Evolutionary conservation across 306 rosid genomes (phyloP), one percentile per base, ranked within the genome.

Genomic region (Quercus engelmannii): DNA sequence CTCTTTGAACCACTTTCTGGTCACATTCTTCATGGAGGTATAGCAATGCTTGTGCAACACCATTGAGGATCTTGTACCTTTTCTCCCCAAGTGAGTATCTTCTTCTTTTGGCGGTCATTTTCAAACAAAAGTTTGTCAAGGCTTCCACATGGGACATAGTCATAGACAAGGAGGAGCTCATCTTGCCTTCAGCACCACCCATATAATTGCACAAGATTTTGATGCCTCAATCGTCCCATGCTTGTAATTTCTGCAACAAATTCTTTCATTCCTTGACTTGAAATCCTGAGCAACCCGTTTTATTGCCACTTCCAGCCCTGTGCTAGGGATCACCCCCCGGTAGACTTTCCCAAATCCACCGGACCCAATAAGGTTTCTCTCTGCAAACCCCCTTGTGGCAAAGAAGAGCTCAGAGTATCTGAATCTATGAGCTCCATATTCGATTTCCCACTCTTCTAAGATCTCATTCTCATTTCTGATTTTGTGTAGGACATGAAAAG

Each of bases 11-110:
- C 62, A 83, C 86, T 65, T 58, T 73, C 31, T 75, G 73, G 21
- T 73, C 72, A 31, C 90, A 81, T 78, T 83, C 86, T 86, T 83
- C 86, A 54, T 83, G 85, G 28, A 83, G 87, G 64, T 86, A 81
- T 17, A 78, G 31, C 78, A 81, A 70, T 28, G 90, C 82, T 25
- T 25, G 25, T 25, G 25, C 25, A 6, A 86, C 82, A 12, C 86
- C 83, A 38, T 65, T 83, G 57, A 83, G 76, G 80, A 81, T 80
- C 69, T 18, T 86, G 70, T 64, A 81, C 35, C 85, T 78, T 30
- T 38, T 67, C 2, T 51, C 58, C 83, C 80, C n/a, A 81, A 69
- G 69, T 71, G 9, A 86, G 81, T 21, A 74, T 11, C 51, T 55
- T 86, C 70, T 73, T 79, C 68, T 73, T 80, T 11, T 69, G 83